Evolutionary conservation across 108 stramenopile genomes (phyloP).

Genomic region (Pelagomonas calceolata): DNA sequence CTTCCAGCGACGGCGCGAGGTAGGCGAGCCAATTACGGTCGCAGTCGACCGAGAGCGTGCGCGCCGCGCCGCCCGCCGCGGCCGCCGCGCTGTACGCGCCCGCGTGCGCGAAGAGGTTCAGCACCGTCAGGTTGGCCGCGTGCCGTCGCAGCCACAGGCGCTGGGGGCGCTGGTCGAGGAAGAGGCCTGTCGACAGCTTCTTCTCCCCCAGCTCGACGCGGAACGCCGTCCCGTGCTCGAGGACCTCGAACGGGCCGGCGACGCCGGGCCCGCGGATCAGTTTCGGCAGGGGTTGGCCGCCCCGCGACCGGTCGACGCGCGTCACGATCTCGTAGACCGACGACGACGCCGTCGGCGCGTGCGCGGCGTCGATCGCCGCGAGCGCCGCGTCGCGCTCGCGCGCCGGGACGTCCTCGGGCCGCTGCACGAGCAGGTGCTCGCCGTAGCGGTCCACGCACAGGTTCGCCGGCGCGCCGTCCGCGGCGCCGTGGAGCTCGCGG

Average conservation of each 20-base stretch:
- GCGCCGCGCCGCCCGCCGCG: constrained; percentile 56
- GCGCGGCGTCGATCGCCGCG: not conserved
- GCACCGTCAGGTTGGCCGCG: constrained; percentile 52
- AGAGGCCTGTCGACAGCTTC: constrained; percentile 68
- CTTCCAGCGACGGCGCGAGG: not conserved
- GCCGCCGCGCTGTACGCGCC: constrained; percentile 70
- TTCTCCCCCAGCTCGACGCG: constrained; percentile 46
- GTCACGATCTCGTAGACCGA: not conserved
- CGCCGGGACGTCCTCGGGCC: not conserved
- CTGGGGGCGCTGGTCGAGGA: constrained; percentile 61
- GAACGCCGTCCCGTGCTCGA: constrained; percentile 60
- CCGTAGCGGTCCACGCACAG: not conserved
- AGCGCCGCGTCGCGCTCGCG: not conserved
- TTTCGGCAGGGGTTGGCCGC: not conserved
- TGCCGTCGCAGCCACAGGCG: constrained; percentile 55
- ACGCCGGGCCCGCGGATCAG: not conserved
- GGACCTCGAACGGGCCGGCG: no score
- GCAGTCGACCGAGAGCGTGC: constrained; percentile 62
- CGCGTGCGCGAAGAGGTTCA: constrained; percentile 70
- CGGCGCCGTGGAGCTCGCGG: constrained; percentile 1
- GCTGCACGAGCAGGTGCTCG: not conserved
- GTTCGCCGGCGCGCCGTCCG: not conserved
- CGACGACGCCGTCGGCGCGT: not conserved
- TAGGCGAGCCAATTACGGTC: constrained; percentile 64
- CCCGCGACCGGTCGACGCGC: not conserved